These are phyloP conservation scores for Lactarius psammicola DNA, from an alignment of 768 basidiomycete genomes.

Conservation along the genomic window DNA sequence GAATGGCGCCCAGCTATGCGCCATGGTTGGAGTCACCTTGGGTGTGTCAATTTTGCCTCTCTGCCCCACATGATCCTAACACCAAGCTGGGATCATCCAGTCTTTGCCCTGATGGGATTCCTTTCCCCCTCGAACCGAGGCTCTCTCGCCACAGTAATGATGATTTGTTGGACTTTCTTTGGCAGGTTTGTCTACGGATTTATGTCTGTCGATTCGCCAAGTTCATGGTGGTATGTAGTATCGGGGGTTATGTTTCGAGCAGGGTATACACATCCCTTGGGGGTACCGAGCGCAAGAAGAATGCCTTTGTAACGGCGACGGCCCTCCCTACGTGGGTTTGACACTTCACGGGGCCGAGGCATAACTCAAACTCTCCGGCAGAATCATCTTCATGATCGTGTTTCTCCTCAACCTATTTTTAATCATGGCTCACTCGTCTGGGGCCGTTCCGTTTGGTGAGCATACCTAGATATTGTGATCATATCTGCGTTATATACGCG, in stretches of 20 bases:
- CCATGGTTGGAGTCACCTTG: conserved; percentile 87
- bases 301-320: conserved; percentile 85
- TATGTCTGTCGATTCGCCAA: conserved; percentile 12
- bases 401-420: conserved; percentile 93
- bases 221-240: conserved; percentile 42
- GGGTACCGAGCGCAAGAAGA: conserved; percentile 74
- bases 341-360: background rate
- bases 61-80: background rate
- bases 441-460: conserved; percentile 91
- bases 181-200: conserved; percentile 54
- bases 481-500: background rate
- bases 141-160: conserved; percentile 89
- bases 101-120: conserved; percentile 91
- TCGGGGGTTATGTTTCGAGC: conserved; percentile 87
- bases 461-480: conserved; percentile 3
- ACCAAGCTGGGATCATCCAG: conserved; percentile 38
- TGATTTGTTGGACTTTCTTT: conserved; percentile 93
- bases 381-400: conserved; percentile 78
- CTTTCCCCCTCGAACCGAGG: conserved; percentile 95
- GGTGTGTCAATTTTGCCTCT: conserved; percentile 42
- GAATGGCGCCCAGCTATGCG: conserved; percentile 80
- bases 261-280: conserved; percentile 78
- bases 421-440: conserved; percentile 80
- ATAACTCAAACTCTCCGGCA: conserved; percentile 34
- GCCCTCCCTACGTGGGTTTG: conserved; percentile 75